phyloP scores from a whole-genome alignment of 1,139 yeast genomes.

The Oligophagozyma castellii region DNA sequence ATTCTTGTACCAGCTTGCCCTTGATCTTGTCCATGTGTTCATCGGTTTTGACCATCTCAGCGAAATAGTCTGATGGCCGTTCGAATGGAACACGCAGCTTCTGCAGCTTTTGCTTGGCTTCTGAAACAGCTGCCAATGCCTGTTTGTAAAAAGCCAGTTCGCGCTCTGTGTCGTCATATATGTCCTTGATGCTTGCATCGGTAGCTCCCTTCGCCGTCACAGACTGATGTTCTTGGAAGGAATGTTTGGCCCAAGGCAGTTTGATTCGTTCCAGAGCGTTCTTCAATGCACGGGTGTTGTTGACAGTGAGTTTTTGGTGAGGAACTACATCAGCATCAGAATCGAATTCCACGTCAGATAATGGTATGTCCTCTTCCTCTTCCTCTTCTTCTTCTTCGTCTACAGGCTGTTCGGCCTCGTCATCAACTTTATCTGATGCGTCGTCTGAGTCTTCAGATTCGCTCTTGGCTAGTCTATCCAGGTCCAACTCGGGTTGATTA shows the following conservation, averaged over 20 bases:
- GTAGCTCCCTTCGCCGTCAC: conserved; percentile 47
- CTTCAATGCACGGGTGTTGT: conserved; percentile 56
- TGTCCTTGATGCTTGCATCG: conserved; percentile 63
- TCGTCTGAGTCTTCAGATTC: conserved; percentile 33
- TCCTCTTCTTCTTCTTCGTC: conserved; percentile 32
- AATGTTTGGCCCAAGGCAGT: conserved; percentile 56
- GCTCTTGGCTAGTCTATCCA: conserved; percentile 46
- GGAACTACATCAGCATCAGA: conserved; percentile 86
- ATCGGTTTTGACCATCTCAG: conserved; percentile 96
- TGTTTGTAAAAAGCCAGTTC: conserved; percentile 81
- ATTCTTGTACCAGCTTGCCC: conserved; percentile 68
- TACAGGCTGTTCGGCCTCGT: conserved; percentile 26
- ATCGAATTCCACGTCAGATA: conserved; percentile 69
- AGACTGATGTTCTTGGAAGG: conserved; percentile 76
- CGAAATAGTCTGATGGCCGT: conserved; percentile 91
- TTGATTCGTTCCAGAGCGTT: conserved; percentile 55
- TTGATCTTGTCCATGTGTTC: conserved; percentile 96
- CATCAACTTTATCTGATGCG: conserved; percentile 29
- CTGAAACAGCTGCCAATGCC: conserved; percentile 71
- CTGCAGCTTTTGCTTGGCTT: conserved; percentile 51
- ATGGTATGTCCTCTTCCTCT: conserved; percentile 53
- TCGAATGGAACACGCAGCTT: conserved; percentile 73
- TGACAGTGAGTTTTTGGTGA: conserved; percentile 71
- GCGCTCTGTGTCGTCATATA: conserved; percentile 88
- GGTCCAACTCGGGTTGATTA: conserved; percentile 27